phyloP scores from a whole-genome alignment of 179 eudicot species.

The Beta lomatogona region DNA sequence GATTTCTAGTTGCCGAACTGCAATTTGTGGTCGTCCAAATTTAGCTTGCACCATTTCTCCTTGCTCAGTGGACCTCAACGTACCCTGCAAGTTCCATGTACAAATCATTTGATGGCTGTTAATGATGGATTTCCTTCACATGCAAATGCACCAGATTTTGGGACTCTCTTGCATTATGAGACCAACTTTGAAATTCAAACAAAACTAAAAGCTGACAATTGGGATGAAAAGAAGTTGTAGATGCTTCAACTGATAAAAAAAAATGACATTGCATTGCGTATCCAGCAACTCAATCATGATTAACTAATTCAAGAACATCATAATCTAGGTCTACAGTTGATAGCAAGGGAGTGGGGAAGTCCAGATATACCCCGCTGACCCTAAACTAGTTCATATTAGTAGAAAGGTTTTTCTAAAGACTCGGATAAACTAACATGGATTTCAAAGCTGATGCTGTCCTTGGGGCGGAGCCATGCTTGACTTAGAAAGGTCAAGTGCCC shows the following conservation, averaged over 20 bases:
- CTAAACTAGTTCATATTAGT: neutral
- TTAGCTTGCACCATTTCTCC: constrained; percentile 99
- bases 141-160: neutral
- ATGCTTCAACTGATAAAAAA: neutral
- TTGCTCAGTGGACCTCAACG: constrained; percentile 85
- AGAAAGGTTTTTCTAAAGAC: neutral
- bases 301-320: neutral
- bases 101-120: neutral
- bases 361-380: neutral
- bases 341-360: neutral
- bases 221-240: neutral
- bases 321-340: neutral
- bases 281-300: neutral
- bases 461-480: too few relatives aligned
- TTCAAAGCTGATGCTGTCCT: too few relatives aligned
- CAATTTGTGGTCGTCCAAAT: constrained; percentile 80
- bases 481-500: too few relatives aligned
- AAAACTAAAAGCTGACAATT: neutral
- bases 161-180: neutral
- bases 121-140: neutral
- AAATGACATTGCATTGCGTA: neutral
- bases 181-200: neutral
- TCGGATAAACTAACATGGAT: neutral
- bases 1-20: constrained; percentile 76
- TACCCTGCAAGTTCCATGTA: constrained; percentile 51